A percentile compares a stretch with the other conserved stretches of the same genome.
Conservation (phyloP, 2,329 filamentous ascomycete species). For the Lachnellula arida region DNA sequence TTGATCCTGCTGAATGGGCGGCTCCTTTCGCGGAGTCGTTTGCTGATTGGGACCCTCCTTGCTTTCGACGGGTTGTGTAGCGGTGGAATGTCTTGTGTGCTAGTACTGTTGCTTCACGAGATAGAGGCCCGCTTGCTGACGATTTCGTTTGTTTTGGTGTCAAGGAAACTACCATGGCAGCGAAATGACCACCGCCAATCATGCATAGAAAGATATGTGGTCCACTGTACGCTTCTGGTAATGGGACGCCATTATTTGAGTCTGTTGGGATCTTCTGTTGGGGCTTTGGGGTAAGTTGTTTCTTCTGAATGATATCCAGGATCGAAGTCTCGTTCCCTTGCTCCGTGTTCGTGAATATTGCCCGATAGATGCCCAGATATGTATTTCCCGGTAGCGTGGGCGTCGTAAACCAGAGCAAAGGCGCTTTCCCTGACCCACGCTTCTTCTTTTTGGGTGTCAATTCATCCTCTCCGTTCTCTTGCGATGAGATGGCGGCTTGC, state of each 20-base stretch:
- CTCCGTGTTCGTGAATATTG: constrained; percentile 71
- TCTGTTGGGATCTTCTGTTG: constrained; percentile 44
- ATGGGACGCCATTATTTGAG: constrained; percentile 53
- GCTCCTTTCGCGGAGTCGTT: constrained; percentile 92
- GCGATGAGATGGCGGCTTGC: constrained; percentile 66
- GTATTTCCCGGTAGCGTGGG: constrained; percentile 69
- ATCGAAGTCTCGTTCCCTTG: constrained; percentile 58
- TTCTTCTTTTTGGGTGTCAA: constrained; percentile 44
- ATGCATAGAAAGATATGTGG: constrained; percentile 96
- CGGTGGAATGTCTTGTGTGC: constrained; percentile 98
- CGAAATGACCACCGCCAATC: constrained; percentile 97
- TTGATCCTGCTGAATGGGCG: constrained; percentile 89
- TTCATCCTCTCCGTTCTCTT: constrained; percentile 43
- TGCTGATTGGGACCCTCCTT: constrained; percentile 90
- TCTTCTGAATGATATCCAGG: constrained; percentile 64
- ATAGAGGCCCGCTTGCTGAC: constrained; percentile 61
- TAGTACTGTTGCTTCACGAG: constrained; percentile 79
- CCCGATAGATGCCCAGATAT: constrained; percentile 81
- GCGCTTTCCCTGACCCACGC: constrained; percentile 59
- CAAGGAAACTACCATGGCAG: constrained; percentile 89
- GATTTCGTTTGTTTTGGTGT: constrained; percentile 73
- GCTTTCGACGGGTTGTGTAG: constrained; percentile 93
- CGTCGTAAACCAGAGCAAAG: constrained; percentile 81
- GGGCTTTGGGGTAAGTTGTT: constrained; percentile 66
- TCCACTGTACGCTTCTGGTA: constrained; percentile 55